Evolutionary conservation across 2,329 filamentous ascomycete genomes (phyloP).

Genomic region (Magnaporthales sp.): DNA sequence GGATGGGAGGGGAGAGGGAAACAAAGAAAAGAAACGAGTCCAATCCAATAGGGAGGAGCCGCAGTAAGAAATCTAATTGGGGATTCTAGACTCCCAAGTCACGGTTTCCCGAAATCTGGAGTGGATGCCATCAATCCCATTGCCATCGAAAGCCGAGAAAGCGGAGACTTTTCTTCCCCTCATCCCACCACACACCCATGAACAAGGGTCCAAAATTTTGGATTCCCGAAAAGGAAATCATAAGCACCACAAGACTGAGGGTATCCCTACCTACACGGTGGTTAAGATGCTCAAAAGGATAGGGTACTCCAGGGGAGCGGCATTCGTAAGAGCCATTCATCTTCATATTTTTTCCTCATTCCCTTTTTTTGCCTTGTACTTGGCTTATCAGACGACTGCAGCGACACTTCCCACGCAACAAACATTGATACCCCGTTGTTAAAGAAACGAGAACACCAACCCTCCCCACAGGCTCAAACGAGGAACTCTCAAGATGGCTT

Average conservation of each 20-base stretch:
- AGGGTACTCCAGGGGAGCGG: not conserved
- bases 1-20: not conserved
- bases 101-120: not conserved
- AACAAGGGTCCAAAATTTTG: not conserved
- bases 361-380: not conserved
- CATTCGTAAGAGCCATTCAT: not conserved
- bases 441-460: not conserved
- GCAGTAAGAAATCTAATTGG: not conserved
- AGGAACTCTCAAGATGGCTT: not conserved
- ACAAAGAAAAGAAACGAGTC: not conserved
- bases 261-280: not conserved
- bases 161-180: not conserved
- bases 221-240: not conserved
- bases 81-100: not conserved
- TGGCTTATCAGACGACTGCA: not conserved
- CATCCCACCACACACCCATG: not conserved
- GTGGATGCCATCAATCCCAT: not conserved
- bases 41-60: not conserved
- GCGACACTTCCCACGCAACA: too few relatives aligned
- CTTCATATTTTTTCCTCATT: not conserved
- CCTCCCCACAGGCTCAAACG: not conserved
- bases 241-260: not conserved
- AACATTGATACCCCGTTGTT: not conserved
- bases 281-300: not conserved
- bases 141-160: not conserved